These are phyloP conservation scores for Podospora anserina DNA, from an alignment of 495 filamentous ascomycete genomes.

Conservation along the genomic window DNA sequence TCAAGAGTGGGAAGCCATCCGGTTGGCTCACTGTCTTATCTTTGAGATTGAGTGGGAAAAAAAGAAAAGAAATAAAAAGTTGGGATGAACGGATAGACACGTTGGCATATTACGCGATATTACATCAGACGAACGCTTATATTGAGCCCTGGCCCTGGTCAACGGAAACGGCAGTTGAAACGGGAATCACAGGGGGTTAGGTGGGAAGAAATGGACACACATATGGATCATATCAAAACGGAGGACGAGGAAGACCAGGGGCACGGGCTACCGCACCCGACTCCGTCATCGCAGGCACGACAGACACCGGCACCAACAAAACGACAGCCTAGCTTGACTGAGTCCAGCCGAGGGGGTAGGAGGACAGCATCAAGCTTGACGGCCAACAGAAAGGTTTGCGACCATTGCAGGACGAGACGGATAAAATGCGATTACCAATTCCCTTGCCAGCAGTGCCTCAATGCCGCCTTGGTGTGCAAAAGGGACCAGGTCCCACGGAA, in stretches of 20 bases:
- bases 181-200: not conserved
- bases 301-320: not conserved
- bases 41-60: not conserved
- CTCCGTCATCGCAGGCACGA: not conserved
- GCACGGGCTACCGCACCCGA: conserved; percentile 13
- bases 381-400: conserved; percentile 29
- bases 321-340: not conserved
- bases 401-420: conserved; percentile 35
- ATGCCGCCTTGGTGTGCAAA: conserved; percentile 33
- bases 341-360: not conserved
- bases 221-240: conserved; percentile 9
- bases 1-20: not conserved
- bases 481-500: conserved; percentile 38
- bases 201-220: not conserved
- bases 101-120: not conserved
- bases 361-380: conserved; percentile 12
- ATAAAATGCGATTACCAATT: conserved; percentile 35
- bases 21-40: not conserved
- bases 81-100: not conserved
- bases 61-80: not conserved
- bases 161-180: not conserved
- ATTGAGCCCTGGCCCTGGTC: not conserved
- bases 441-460: conserved; percentile 35
- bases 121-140: not conserved
- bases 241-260: conserved; percentile 6